Base-by-base conservation (phyloP, 768 basidiomycete genomes). In the Tylopilus balloui region DNA sequence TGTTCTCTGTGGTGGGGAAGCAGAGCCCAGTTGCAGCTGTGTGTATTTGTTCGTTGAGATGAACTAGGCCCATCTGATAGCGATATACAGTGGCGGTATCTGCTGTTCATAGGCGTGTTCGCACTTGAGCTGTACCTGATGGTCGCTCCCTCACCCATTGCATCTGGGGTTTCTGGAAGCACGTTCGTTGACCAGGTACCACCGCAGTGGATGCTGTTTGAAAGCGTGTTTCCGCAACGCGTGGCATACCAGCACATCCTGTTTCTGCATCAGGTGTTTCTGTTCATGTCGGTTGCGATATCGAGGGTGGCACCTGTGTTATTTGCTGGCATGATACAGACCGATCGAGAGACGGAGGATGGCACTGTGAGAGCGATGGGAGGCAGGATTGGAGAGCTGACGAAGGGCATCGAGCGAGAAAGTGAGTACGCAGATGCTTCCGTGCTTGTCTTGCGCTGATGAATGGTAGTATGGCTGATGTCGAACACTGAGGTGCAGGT, bases 201-300 rank as follows among this genome's bases (percentile, higher is more conserved):
- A 15, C 20, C 47, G 0, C 45, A 55, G 24, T 46, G 60, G 50
- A 64, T 54, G 23, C 29, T 81, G 25, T 58, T 79, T 9, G 59
- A 69, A 36, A 45, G 55, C 24, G 19, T 78, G 32, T 84, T 88
- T 68, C 88, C 88, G 0, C 69, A 72, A 6, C 78, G 87, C 12
- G 78, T 86, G 1, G 75, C 79, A 1, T 86, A 83, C 63, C 89
- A 93, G 60, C 86, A 92, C 66, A 76, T 89, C 51, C 69, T 78
- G 31, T 79, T 91, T 65, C 71, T 92, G 32, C 90, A 88, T 58
- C 83, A 89, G 53, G 61, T 88, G 23, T 91, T 88, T 66, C 68
- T 89, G 58, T 83, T 88, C 63, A 59, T 84, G 48, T 86, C 80
- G 25, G 76, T 90, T 32, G 88, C 87, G 0, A 74, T 91, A 10